Evolutionary conservation across 306 rosid genomes (phyloP).

Genomic region (Dryas alaskensis): DNA sequence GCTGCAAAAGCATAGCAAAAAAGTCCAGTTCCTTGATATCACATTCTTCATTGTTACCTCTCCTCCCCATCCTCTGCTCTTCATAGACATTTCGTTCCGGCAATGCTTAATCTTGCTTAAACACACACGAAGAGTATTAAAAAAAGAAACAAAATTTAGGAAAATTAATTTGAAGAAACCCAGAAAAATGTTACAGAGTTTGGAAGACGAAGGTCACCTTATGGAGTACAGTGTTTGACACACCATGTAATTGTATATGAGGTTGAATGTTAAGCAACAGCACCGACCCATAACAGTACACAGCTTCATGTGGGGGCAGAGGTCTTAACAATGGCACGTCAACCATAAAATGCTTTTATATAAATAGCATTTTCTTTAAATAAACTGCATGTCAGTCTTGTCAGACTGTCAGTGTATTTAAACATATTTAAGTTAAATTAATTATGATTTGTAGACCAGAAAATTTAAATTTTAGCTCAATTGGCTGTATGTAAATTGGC

Average conservation of each 20-base stretch:
- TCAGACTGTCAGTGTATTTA: neutral
- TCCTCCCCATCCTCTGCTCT: slow-evolving; percentile 53
- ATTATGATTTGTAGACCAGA: neutral
- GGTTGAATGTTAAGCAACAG: slow-evolving; percentile 6
- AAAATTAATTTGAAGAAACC: slow-evolving; percentile 1
- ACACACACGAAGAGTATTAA: neutral
- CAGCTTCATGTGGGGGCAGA: slow-evolving; percentile 3
- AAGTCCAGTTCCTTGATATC: slow-evolving; percentile 57
- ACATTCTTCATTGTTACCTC: slow-evolving; percentile 43
- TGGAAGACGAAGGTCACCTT: slow-evolving; percentile 21
- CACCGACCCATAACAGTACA: neutral
- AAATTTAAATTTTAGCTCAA: neutral
- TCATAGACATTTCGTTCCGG: slow-evolving; percentile 48
- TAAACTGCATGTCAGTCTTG: neutral
- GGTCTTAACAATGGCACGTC: no score
- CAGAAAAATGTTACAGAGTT: neutral
- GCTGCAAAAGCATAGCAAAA: slow-evolving; percentile 71
- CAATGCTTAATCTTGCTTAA: slow-evolving; percentile 14
- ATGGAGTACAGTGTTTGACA: slow-evolving; percentile 11
- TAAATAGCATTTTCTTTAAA: neutral
- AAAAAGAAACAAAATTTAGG: neutral
- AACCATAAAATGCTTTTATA: no score
- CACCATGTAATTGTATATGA: slow-evolving; percentile 8
- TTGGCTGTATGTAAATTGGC: neutral
- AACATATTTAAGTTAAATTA: neutral